phyloP scores from a whole-genome alignment of 1,284 basidiomycete genomes.

The Irpex sp. region DNA sequence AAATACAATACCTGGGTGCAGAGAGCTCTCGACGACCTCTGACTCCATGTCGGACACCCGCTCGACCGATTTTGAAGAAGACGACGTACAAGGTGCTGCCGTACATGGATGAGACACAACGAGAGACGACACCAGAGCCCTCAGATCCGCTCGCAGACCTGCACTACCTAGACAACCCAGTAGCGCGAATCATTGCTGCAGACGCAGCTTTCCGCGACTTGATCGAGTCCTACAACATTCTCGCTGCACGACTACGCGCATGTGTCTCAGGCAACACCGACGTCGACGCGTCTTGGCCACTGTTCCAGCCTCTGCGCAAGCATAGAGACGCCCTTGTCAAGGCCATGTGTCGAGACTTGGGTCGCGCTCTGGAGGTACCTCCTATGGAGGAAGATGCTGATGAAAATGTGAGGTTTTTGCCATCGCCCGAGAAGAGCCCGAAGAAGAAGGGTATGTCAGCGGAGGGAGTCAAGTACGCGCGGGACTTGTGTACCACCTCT shows the following conservation, averaged over 20 bases:
- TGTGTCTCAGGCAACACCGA: constrained; percentile 46
- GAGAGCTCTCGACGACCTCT: constrained; percentile 30
- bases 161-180: constrained; percentile 57
- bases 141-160: constrained; percentile 59
- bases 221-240: constrained; percentile 68
- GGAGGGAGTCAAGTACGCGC: constrained; percentile 70
- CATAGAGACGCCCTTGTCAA: constrained; percentile 45
- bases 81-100: constrained; percentile 46
- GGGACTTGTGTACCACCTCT: constrained; percentile 68
- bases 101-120: constrained; percentile 37
- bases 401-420: constrained; percentile 27
- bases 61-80: constrained; percentile 61
- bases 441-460: constrained; percentile 66
- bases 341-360: constrained; percentile 60
- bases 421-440: constrained; percentile 47
- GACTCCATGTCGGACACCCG: constrained; percentile 29
- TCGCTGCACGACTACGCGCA: constrained; percentile 58
- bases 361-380: constrained; percentile 59
- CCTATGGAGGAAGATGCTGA: constrained; percentile 8
- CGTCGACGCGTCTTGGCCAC: constrained; percentile 58
- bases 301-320: constrained; percentile 64
- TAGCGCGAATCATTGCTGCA: constrained; percentile 51
- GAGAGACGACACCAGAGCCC: constrained; percentile 71
- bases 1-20: constrained; percentile 45
- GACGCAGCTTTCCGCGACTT: constrained; percentile 49